Percentiles rank a stretch among this genome's conserved stretches.
These are phyloP conservation scores for Heliamphora exappendiculata DNA, from an alignment of 148 eudicot species.

Conservation along the genomic window DNA sequence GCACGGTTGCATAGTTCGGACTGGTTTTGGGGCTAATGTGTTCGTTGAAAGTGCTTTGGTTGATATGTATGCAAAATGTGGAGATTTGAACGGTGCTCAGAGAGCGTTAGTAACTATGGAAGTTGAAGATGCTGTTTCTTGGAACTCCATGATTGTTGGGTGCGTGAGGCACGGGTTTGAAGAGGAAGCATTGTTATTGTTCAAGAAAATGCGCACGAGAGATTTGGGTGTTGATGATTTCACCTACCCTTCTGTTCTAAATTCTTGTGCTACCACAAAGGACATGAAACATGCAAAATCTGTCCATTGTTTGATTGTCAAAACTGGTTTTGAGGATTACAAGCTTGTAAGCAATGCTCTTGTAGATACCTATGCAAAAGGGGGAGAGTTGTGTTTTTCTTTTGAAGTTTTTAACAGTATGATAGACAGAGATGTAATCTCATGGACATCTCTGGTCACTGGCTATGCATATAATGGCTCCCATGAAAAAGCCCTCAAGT, in stretches of 20 bases:
- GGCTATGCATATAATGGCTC: slow-evolving; percentile 43
- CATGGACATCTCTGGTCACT: slow-evolving; percentile 71
- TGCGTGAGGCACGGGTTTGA: slow-evolving; percentile 49
- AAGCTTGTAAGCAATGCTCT: slow-evolving; percentile 69
- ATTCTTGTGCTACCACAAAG: slow-evolving; percentile 39
- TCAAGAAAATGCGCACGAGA: slow-evolving; percentile 47
- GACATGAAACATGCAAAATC: slow-evolving; percentile 37
- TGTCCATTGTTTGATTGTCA: slow-evolving; percentile 56
- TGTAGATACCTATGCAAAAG: slow-evolving; percentile 69
- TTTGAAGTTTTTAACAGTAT: slow-evolving; percentile 36
- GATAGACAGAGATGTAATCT: slow-evolving; percentile 46
- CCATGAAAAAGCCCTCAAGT: slow-evolving; percentile 51
- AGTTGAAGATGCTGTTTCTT: slow-evolving; percentile 42
- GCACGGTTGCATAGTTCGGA: slow-evolving; percentile 48
- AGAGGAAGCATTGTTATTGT: slow-evolving; percentile 51
- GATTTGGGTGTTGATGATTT: slow-evolving; percentile 55
- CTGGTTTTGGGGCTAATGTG: slow-evolving; percentile 45
- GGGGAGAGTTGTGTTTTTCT: slow-evolving; percentile 35
- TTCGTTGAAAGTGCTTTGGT: slow-evolving; percentile 60
- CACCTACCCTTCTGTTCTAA: slow-evolving; percentile 64
- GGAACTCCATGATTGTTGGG: slow-evolving; percentile 76
- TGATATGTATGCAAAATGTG: slow-evolving; percentile 75
- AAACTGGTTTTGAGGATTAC: slow-evolving; percentile 50
- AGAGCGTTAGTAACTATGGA: slow-evolving; percentile 37
- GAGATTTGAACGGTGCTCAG: slow-evolving; percentile 48